A percentile compares a stretch with the other conserved stretches of the same genome.
phyloP scores from a whole-genome alignment of 208 protist species.

The Angomonas ambiguus region DNA sequence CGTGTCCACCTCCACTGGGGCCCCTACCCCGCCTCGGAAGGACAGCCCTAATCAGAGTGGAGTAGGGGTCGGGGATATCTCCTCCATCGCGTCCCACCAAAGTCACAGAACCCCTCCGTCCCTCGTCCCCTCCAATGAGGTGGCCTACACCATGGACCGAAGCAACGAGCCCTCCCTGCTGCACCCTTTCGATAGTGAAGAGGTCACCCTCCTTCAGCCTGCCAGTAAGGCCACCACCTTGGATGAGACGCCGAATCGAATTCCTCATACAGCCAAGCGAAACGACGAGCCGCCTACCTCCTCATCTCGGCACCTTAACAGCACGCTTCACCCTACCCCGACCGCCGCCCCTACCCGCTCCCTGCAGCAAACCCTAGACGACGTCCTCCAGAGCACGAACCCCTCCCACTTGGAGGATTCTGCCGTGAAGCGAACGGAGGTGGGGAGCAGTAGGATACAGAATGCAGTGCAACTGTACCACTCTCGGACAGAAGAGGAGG shows the following conservation, averaged over 20 bases:
- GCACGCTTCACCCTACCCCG: neutral
- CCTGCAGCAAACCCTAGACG: conserved; percentile 3
- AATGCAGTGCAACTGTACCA: neutral
- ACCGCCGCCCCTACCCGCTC: too few relatives aligned
- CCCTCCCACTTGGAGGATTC: too few relatives aligned
- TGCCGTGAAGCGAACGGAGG: too few relatives aligned
- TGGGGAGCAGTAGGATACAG: too few relatives aligned
- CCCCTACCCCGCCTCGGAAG: neutral
- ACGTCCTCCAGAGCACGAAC: neutral
- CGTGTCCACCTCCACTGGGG: neutral
- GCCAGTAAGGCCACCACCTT: neutral
- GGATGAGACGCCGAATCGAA: neutral
- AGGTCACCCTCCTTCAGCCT: neutral
- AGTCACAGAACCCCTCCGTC: neutral
- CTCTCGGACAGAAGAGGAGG: neutral
- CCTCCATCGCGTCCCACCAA: neutral
- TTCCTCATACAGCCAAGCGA: neutral
- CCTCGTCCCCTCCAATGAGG: neutral
- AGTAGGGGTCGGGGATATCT: neutral
- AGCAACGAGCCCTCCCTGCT: neutral
- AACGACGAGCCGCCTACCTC: neutral
- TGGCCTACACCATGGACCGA: too few relatives aligned
- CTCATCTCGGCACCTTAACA: neutral
- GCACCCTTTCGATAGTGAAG: neutral
- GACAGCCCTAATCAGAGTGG: neutral